Base-by-base conservation (phyloP, 306 rosid species). In the Casuarina cunninghamiana region DNA sequence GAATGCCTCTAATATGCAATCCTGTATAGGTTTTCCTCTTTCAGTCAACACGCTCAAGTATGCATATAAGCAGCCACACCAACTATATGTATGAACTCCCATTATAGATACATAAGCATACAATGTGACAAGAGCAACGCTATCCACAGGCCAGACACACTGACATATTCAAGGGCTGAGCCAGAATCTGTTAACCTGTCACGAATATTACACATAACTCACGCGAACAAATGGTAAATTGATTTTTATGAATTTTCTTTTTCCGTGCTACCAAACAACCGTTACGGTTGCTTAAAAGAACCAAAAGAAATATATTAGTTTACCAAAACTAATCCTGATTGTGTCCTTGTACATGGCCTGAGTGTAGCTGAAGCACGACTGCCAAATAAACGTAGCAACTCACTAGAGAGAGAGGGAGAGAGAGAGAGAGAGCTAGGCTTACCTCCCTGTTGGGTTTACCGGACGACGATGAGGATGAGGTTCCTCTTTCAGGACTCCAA, bases 401-500 rank as follows among this genome's bases (percentile, higher is more conserved):
- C 32, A 0, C 32, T 26, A 26, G 32, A 58, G 65, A 58, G 35
- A 58, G 65, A 26, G 50, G 6, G 49, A 5, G 49, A 46, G 55
- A 51, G 74, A 60, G 16, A 76, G 11, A 50, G 16, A 15, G 57
- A 11, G 16, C 10, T 61, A 48, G 75, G 44, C 32, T 49, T 80
- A 86, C 90, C 55, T 85, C 81, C 39, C 53, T 68, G 69, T 74
- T 81, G 60, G 78, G 32, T 58, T 84, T 77, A 26, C 1, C 13
- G 39, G 39, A 55, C 3, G 35, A 54, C 7, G 61, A 55, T 55
- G 62, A 58, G 5, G 65, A 57, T 5, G 63, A 79, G 5, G 83
- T 62, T 41, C 76, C 79, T 48, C 78, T 73, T 17, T 73, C 74
- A 0, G 90, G 51, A 63, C 57, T 71, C 17, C 85, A 72, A 82